A percentile compares a stretch with the other conserved stretches of the same genome.
phyloP scores from a whole-genome alignment of 371 early-diverging fungal genomes.

The Syncephalastrum monosporum region DNA sequence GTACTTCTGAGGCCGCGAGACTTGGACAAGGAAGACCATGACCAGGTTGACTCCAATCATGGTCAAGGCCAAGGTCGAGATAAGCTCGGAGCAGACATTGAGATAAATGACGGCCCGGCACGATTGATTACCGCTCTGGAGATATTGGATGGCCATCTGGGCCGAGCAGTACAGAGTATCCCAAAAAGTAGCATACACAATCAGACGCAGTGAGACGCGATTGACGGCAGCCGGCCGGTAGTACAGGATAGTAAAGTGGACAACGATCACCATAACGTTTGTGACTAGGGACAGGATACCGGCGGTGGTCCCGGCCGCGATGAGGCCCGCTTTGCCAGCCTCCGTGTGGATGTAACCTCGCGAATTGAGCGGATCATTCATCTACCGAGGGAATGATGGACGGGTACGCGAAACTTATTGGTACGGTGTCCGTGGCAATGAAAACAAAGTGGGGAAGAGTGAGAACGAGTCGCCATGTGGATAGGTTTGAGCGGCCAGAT shows the following conservation, averaged over 20 bases:
- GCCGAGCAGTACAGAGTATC: constrained; percentile 22
- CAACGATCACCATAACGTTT: not conserved
- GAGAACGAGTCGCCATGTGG: no score
- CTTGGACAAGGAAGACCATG: constrained; percentile 29
- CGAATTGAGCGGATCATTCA: no score
- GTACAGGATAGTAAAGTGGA: constrained; percentile 20
- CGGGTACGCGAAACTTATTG: no score
- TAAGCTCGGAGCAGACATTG: constrained; percentile 24
- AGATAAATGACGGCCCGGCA: constrained; percentile 24
- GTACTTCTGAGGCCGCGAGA: constrained; percentile 17
- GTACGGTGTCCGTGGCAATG: no score
- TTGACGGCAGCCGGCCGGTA: constrained; percentile 26
- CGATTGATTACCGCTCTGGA: constrained; percentile 1
- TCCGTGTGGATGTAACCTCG: no score
- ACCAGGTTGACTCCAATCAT: constrained; percentile 39
- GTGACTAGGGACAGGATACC: no score
- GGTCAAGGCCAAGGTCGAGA: constrained; percentile 29
- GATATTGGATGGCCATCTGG: constrained; percentile 10
- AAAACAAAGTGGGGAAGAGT: no score
- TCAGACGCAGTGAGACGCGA: constrained; percentile 36
- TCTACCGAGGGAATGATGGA: no score
- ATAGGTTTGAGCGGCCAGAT: no score
- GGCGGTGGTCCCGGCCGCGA: no score
- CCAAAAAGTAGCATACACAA: constrained; percentile 22
- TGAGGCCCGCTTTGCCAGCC: no score